Percentiles rank a stretch among this genome's conserved stretches.
Conservation (phyloP, 306 rosid species). For the Senna siamea region DNA sequence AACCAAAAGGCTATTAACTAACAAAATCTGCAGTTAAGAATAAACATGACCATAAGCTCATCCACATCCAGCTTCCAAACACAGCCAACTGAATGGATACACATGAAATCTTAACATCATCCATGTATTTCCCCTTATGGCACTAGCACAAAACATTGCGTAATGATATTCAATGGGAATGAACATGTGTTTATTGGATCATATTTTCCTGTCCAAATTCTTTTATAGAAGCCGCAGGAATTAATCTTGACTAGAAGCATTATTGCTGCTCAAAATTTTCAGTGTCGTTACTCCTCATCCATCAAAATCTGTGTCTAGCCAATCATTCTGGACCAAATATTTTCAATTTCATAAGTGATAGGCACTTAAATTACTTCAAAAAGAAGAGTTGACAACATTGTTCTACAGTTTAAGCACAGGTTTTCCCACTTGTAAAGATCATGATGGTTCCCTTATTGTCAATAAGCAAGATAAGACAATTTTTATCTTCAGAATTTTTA, state of each 20-base stretch:
- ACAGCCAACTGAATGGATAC: not conserved
- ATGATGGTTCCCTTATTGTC: not conserved
- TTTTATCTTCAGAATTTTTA: too few species aligned
- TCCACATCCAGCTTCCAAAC: too few species aligned
- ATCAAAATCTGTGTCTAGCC: not conserved
- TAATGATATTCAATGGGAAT: not conserved
- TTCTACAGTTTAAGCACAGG: not conserved
- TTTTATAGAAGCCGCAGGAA: not conserved
- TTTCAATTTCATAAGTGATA: not conserved
- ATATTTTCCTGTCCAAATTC: not conserved
- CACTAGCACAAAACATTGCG: not conserved
- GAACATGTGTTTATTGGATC: not conserved
- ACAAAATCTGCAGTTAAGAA: too few species aligned
- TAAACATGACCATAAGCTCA: too few species aligned
- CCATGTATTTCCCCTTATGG: not conserved
- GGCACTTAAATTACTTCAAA: not conserved
- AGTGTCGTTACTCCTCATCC: not conserved
- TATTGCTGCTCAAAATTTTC: not conserved
- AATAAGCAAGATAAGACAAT: not conserved
- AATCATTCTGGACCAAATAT: conserved; percentile 1
- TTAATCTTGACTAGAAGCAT: not conserved
- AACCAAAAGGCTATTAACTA: too few species aligned
- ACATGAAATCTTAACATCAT: not conserved
- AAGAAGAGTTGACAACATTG: not conserved
- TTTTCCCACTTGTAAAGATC: not conserved